phyloP scores from a whole-genome alignment of 257 asterid genomes.

The Agastache rugosa region DNA sequence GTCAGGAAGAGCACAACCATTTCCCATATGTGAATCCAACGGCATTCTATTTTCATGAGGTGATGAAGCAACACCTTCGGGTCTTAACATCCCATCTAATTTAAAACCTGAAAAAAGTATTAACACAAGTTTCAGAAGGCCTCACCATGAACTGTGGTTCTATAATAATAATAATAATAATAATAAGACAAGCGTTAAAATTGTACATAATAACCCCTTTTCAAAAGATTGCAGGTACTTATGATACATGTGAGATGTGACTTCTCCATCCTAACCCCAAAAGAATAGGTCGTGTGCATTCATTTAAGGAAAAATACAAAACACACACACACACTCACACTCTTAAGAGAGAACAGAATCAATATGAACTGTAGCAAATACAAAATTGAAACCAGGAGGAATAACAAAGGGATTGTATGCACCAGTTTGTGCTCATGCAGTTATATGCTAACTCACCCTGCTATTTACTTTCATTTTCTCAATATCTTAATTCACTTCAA shows the following conservation, averaged over 20 bases:
- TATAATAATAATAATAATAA: neutral
- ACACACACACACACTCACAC: neutral
- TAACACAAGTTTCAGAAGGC: conserved; percentile 22
- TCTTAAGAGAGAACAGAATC: conserved; percentile 26
- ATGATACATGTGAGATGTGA: neutral
- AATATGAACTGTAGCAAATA: conserved; percentile 18
- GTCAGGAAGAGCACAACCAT: conserved; percentile 63
- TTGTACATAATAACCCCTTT: conserved; percentile 18
- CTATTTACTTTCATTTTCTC: neutral
- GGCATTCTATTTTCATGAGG: conserved; percentile 60
- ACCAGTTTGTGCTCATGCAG: conserved; percentile 2
- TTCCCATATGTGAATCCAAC: conserved; percentile 58
- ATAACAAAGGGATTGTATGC: neutral
- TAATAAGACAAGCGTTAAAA: conserved; percentile 7
- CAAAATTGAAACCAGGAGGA: neutral
- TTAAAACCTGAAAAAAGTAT: conserved; percentile 59
- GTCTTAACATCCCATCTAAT: conserved; percentile 54
- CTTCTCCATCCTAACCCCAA: conserved; percentile 23
- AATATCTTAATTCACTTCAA: neutral
- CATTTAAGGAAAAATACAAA: neutral
- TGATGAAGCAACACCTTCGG: conserved; percentile 58
- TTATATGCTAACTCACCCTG: neutral
- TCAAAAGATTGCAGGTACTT: neutral
- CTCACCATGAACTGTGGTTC: neutral
- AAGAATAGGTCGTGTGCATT: conserved; percentile 13